Evolutionary conservation across 345 rosid genomes (phyloP), one percentile per base, ranked within the genome.

Genomic region (Dipteronia dyeriana): DNA sequence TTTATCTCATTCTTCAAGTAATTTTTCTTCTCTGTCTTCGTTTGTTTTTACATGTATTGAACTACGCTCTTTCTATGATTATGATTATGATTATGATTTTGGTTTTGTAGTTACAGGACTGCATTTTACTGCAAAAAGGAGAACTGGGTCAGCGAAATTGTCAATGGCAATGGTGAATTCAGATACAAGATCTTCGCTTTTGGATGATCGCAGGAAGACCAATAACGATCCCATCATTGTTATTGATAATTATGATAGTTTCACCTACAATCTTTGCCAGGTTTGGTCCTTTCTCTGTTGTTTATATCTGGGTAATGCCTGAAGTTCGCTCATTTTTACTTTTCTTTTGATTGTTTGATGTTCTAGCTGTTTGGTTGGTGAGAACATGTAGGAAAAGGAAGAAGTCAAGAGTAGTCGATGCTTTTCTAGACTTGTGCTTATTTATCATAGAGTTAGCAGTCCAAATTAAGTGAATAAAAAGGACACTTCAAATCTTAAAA

Each of bases 201-300:
- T 75, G 34, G 79, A 79, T 74, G 20, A 41, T 3, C 68, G 47
- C 67, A 72, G 68, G 25, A 78, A 75, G 84, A 79, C 66, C 77
- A 81, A 71, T 59, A 78, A 79, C 45, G 82, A 84, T 68, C 95
- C 99, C 25, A 85, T 92, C 64, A 76, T 97, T 70, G 97, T 97
- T 31, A 89, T 94, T 75, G 98, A 92, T 81, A 94, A 97, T 83
- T 92, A 94, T 84, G 97, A 97, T 71, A 97, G 98, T 82, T 96
- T 96, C 84, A 96, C 98, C 38, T 92, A 92, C 80, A 94, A 92
- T 85, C 97, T 96, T 78, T 94, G 98, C 54, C 97, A 97, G 99
- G 98, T 97, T 78, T 2, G 73, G 62, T 73, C 13, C 2, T 66
- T 45, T 19, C 61, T 16, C 19, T 59, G 63, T 22, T 57, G 65